phyloP scores from a whole-genome alignment of 73 alveolate species.

The Diophrys sp. region DNA sequence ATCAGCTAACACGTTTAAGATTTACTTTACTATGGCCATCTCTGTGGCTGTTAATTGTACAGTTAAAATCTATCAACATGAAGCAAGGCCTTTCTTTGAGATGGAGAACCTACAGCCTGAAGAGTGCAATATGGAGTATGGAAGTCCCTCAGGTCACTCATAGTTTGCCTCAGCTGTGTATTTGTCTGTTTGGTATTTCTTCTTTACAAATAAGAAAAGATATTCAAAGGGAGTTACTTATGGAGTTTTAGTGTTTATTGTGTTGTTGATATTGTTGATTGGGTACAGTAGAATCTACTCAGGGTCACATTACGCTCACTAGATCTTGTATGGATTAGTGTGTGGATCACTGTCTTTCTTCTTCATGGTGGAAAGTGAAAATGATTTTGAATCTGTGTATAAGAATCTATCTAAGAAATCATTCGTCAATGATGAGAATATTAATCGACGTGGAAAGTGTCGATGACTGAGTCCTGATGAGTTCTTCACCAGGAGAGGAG shows the following conservation, averaged over 20 bases:
- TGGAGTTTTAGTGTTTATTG: neutral
- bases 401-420: too few species aligned
- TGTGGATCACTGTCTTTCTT: too few species aligned
- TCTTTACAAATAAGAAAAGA: neutral
- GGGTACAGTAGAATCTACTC: neutral
- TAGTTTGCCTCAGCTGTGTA: too few species aligned
- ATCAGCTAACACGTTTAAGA: neutral
- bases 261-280: too few species aligned
- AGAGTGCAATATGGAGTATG: neutral
- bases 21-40: neutral
- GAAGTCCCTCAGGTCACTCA: neutral
- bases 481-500: too few species aligned
- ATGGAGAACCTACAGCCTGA: neutral
- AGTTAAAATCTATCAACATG: neutral
- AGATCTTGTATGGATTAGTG: neutral
- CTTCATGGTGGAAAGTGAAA: too few species aligned
- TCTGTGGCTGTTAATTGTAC: neutral
- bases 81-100: neutral
- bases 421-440: too few species aligned
- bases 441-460: too few species aligned
- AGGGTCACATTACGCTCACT: neutral
- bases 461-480: too few species aligned
- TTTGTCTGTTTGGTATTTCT: neutral
- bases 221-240: neutral
- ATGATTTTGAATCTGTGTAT: too few species aligned